A percentile compares a stretch with the other conserved stretches of the same genome.
These are phyloP conservation scores for Curvularia sp. DNA, from an alignment of 2,329 filamentous ascomycete genomes.

Conservation along the genomic window DNA sequence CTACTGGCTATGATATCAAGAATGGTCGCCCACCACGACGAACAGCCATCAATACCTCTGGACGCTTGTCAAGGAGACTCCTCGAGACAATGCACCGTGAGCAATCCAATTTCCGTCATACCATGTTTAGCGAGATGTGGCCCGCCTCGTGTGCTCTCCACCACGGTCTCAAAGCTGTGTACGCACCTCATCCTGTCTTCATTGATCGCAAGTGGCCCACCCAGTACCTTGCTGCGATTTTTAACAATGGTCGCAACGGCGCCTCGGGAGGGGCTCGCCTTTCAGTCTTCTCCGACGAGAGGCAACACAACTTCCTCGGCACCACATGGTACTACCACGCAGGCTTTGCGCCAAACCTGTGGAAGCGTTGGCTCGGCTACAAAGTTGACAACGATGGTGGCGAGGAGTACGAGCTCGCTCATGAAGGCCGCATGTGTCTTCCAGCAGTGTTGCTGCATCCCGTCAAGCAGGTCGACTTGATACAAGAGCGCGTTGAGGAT, in stretches of 20 bases:
- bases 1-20: slow-evolving; percentile 70
- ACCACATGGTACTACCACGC: slow-evolving; percentile 64
- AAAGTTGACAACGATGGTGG: slow-evolving; percentile 61
- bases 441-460: slow-evolving; percentile 59
- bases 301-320: slow-evolving; percentile 62
- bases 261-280: slow-evolving; percentile 58
- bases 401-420: slow-evolving; percentile 52
- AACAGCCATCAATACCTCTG: slow-evolving; percentile 74
- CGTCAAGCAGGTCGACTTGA: slow-evolving; percentile 59
- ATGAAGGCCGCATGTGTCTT: slow-evolving; percentile 60
- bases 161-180: slow-evolving; percentile 79
- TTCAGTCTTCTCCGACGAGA: slow-evolving; percentile 58
- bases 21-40: slow-evolving; percentile 69
- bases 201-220: slow-evolving; percentile 65
- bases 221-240: slow-evolving; percentile 61
- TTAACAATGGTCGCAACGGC: slow-evolving; percentile 63
- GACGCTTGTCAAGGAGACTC: slow-evolving; percentile 70
- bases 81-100: slow-evolving; percentile 78
- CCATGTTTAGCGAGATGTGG: slow-evolving; percentile 83
- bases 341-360: slow-evolving; percentile 61
- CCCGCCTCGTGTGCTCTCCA: slow-evolving; percentile 74
- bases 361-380: slow-evolving; percentile 64
- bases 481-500: slow-evolving; percentile 48
- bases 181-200: slow-evolving; percentile 65
- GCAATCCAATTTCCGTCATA: slow-evolving; percentile 70